A percentile compares a stretch with the other conserved stretches of the same genome.
Conservation (phyloP, 2,329 filamentous ascomycete species). For the Neofusicoccum laricinum region DNA sequence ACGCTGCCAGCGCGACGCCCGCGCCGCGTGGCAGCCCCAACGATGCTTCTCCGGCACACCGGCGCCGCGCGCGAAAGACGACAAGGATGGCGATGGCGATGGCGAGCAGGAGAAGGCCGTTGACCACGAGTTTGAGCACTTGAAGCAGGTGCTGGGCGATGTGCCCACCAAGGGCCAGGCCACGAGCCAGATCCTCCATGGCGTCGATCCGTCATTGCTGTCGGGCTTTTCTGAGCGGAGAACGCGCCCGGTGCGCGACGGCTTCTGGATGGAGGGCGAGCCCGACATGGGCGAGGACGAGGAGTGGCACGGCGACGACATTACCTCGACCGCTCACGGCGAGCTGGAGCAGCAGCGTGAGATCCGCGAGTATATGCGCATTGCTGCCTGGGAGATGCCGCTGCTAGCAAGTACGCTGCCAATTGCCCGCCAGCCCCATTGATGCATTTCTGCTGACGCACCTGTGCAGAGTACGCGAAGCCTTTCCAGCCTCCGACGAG, state of each 20-base stretch:
- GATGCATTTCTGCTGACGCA: neutral
- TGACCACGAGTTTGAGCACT: slow-evolving; percentile 5
- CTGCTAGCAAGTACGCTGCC: slow-evolving; percentile 70
- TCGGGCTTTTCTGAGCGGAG: neutral
- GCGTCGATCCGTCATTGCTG: neutral
- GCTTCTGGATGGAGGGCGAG: slow-evolving; percentile 37
- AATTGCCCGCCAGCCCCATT: neutral
- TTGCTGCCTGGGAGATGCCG: slow-evolving; percentile 95
- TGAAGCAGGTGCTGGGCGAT: slow-evolving; percentile 12
- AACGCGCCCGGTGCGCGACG: slow-evolving; percentile 8
- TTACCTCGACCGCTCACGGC: slow-evolving; percentile 76
- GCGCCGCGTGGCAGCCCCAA: slow-evolving; percentile 4
- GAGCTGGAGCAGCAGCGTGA: slow-evolving; percentile 88
- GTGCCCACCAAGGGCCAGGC: slow-evolving; percentile 9
- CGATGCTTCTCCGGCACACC: slow-evolving; percentile 10
- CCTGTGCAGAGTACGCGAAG: slow-evolving; percentile 68
- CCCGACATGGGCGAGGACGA: slow-evolving; percentile 25
- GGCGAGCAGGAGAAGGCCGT: neutral
- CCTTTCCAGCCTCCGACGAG: slow-evolving; percentile 71
- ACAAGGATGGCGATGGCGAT: slow-evolving; percentile 1
- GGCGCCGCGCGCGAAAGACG: slow-evolving; percentile 8
- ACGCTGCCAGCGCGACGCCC: neutral
- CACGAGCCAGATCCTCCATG: neutral
- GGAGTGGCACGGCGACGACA: slow-evolving; percentile 66
- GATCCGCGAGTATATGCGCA: slow-evolving; percentile 79